These are phyloP conservation scores for Scedosporium dehoogii DNA, from an alignment of 2,329 filamentous ascomycete species.

Conservation along the genomic window DNA sequence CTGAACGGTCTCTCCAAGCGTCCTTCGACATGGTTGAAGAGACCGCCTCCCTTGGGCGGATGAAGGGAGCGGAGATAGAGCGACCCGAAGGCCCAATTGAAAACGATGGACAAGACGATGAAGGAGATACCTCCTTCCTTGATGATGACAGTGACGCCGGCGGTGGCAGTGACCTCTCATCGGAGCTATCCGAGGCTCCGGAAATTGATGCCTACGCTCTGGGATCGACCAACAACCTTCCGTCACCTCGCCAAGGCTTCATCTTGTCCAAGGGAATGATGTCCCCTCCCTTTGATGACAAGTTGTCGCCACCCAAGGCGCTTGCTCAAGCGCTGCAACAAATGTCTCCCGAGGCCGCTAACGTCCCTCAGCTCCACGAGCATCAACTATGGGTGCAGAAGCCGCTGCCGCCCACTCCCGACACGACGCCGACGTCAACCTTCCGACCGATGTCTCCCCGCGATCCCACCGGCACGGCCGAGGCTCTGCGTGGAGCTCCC, in stretches of 20 bases:
- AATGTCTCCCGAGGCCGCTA: slow-evolving; percentile 27
- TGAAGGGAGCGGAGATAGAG: background rate
- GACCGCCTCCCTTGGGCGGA: background rate
- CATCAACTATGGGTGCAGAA: slow-evolving; percentile 33
- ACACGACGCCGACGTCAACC: slow-evolving; percentile 34
- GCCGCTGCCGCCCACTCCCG: slow-evolving; percentile 39
- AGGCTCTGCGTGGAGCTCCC: slow-evolving; percentile 25
- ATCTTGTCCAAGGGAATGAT: slow-evolving; percentile 8
- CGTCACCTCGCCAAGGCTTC: slow-evolving; percentile 5
- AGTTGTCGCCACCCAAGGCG: slow-evolving; percentile 35
- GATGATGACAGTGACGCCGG: slow-evolving; percentile 41
- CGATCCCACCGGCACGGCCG: slow-evolving; percentile 23
- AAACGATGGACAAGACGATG: background rate
- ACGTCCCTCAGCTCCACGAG: slow-evolving; percentile 27
- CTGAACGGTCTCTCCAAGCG: background rate
- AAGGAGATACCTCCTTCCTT: slow-evolving; percentile 29
- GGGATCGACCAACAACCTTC: slow-evolving; percentile 5
- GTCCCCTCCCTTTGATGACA: slow-evolving; percentile 13
- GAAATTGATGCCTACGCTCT: slow-evolving; percentile 19
- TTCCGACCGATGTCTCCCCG: slow-evolving; percentile 21
- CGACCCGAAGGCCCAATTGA: background rate
- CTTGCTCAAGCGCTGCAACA: slow-evolving; percentile 35
- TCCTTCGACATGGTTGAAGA: slow-evolving; percentile 11
- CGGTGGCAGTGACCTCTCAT: slow-evolving; percentile 49
- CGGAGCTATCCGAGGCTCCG: slow-evolving; percentile 48